Evolutionary conservation across 345 rosid species (phyloP), one percentile per base, ranked within the genome.

Genomic region (Draba incana): DNA sequence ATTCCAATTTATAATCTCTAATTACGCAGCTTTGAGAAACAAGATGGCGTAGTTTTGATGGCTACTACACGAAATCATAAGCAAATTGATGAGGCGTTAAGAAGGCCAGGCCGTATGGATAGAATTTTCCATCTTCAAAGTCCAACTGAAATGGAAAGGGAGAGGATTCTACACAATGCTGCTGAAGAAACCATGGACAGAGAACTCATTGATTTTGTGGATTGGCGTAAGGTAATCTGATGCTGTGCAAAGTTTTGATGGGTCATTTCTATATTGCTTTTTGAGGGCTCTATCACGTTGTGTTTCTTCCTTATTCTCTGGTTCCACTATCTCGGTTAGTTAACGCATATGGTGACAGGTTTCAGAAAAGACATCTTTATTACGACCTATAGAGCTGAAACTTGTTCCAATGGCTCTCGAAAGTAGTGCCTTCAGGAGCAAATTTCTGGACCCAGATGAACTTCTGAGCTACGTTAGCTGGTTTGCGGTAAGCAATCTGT

Each of bases 31-130:
- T 92, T 92, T 81, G 92, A 89, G 89, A 92, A 88, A 77, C 98
- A 92, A 78, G 98, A 92, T 76, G 98, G 98, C 27, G 98, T 92
- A 81, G 91, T 92, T 81, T 80, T 92, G 85, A 92, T 92, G 96
- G 98, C 98, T 47, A 92, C 98, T 30, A 89, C 98, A 23, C 81
- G 88, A 72, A 87, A 86, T 80, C 83, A 87, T 73, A 92, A 89
- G 79, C 92, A 89, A 78, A 89, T 92, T 62, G 98, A 92, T 79
- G 89, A 86, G 77, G 98, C 98, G 1, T 86, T 92, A 59, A 88
- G 71, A 78, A 82, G 98, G 55, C 98, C 98, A 63, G 98, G 98
- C 70, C 88, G 98, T 59, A 92, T 92, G 98, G 98, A 92, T 78
- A 84, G 96, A 80, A 80, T 89, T 69, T 92, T 92, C 76, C 81